These are phyloP conservation scores for Puya raimondii DNA, from an alignment of 176 grass and related monocot species.

Conservation along the genomic window DNA sequence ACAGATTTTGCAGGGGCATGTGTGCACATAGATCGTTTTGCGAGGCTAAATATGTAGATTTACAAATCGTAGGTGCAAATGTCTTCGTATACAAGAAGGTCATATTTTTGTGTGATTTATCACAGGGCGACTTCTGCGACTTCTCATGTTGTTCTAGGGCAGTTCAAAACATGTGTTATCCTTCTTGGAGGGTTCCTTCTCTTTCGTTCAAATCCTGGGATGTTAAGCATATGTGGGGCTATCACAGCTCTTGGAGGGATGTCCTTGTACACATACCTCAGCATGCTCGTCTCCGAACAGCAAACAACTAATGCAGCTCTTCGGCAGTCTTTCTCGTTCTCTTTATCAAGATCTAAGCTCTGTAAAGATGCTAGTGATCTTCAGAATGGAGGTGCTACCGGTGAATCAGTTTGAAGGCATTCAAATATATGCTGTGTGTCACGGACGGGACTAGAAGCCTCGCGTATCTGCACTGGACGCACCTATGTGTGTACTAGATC, in stretches of 20 bases:
- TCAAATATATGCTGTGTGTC: no score
- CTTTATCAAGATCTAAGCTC: background rate
- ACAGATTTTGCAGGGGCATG: no score
- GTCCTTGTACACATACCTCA: slow-evolving; percentile 17
- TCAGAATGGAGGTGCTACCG: background rate
- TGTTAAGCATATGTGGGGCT: slow-evolving; percentile 5
- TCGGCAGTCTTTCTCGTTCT: background rate
- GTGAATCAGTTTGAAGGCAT: slow-evolving; percentile 1
- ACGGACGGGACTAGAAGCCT: no score
- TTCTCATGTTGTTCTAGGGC: slow-evolving; percentile 7
- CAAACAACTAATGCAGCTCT: background rate
- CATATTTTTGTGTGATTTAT: background rate
- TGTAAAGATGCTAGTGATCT: background rate
- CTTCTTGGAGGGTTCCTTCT: slow-evolving; percentile 10
- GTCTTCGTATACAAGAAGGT: background rate
- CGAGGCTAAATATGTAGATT: background rate
- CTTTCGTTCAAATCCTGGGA: slow-evolving; percentile 4
- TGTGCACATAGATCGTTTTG: no score
- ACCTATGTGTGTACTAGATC: no score
- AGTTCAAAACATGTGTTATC: slow-evolving; percentile 11
- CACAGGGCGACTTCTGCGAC: slow-evolving; percentile 15
- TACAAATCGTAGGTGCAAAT: background rate
- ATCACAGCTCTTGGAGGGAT: slow-evolving; percentile 16
- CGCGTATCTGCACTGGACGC: no score
- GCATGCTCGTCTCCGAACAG: background rate